Evolutionary conservation across 2,329 filamentous ascomycete species (phyloP), one percentile per base, ranked within the genome.

Genomic region (Penicillium paneum): DNA sequence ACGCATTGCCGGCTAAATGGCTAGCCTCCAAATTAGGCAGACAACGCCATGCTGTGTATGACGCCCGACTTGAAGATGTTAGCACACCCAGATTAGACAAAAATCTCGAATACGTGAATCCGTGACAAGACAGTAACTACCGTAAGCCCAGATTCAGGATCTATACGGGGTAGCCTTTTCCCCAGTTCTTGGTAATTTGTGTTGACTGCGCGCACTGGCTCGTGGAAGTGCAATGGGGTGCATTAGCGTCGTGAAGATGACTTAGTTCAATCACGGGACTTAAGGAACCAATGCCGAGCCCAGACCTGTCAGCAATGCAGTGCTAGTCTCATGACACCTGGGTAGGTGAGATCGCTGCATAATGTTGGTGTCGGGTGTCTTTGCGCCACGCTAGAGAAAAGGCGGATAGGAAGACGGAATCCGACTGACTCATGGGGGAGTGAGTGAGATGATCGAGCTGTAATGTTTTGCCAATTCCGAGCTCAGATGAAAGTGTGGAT

Each of bases 91-190:
- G 10, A 54, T 50, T 28, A 6, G 45, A 34, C 7, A 41, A 19
- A 26, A 32, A 5, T 21, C 32, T 24, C 39, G 21, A 19, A 50
- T 49, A 39, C 52, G 40, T 54, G 52, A 39, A 50, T 49, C 46
- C 52, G 40, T 54, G 52, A 39, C 46, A 15, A 50, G 38, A 28
- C 29, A 32, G 52, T 50, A 28, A 34, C 12, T 44, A 29, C 46
- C 21, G 21, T 24, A 24, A 24, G 21, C 21, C 39, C 39, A 12
- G 28, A 24, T 44, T 29, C 26, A 28, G 32, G n/a, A 36, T 17
- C 12, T 35, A 42, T 31, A 35, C 41, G 26, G 17, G 46, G 19
- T 29, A 43, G 32, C 17, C 12, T 32, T 10, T 21, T 17, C 26
- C n/a, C 17, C 13, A 15, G 13, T 21, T n/a, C 2, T 21, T 26